A percentile compares a stretch with the other conserved stretches of the same genome.
Conservation (phyloP, 2,329 filamentous ascomycete genomes). For the Didymella pinodella region DNA sequence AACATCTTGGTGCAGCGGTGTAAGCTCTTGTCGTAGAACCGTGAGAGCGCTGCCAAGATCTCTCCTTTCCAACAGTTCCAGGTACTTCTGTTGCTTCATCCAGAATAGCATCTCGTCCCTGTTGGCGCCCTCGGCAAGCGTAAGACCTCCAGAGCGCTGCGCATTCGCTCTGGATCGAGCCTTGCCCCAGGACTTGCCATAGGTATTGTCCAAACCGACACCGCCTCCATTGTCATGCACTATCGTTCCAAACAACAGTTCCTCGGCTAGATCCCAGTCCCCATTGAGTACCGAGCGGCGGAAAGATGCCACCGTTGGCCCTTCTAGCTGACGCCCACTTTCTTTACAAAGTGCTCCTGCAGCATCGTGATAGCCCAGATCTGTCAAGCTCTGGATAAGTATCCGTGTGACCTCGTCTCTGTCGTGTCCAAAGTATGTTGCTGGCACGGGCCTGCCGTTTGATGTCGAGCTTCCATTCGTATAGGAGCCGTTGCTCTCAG, state of each 20-base stretch:
- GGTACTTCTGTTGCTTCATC: constrained; percentile 91
- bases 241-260: constrained; percentile 69
- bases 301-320: constrained; percentile 84
- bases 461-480: constrained; percentile 51
- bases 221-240: constrained; percentile 57
- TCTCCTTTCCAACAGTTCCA: constrained; percentile 83
- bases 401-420: constrained; percentile 93
- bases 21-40: constrained; percentile 88
- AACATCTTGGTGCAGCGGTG: constrained; percentile 82
- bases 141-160: constrained; percentile 64
- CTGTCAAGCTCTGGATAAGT: constrained; percentile 86
- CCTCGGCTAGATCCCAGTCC: constrained; percentile 85
- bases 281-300: constrained; percentile 80
- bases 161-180: constrained; percentile 35
- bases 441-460: constrained; percentile 39
- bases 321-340: constrained; percentile 89
- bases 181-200: constrained; percentile 46
- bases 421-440: constrained; percentile 81
- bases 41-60: constrained; percentile 77
- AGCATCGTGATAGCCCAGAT: constrained; percentile 84
- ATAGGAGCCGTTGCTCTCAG: constrained; percentile 56
- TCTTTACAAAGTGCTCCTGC: constrained; percentile 78
- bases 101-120: constrained; percentile 83
- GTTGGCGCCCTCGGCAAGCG: constrained; percentile 78
- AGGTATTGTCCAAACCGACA: constrained; percentile 46